These are phyloP conservation scores for Camelina hispida DNA, from an alignment of 345 rosid genomes.

Conservation along the genomic window DNA sequence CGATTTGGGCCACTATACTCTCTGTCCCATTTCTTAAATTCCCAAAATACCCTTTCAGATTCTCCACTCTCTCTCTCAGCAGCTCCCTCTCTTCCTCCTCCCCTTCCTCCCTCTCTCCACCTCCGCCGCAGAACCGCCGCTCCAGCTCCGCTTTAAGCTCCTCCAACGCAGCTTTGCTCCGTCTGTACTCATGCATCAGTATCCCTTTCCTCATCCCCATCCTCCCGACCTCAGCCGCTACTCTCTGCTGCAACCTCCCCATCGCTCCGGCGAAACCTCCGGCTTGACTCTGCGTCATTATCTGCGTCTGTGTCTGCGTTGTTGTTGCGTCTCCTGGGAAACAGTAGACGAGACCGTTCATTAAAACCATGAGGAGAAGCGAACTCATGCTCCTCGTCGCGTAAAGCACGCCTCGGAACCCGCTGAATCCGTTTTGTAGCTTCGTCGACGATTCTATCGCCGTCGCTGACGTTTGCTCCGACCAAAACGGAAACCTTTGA, in stretches of 20 bases:
- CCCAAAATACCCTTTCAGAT: constrained; percentile 64
- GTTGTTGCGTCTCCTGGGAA: constrained; percentile 47
- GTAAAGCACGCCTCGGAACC: constrained; percentile 79
- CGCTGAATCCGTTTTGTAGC: constrained; percentile 64
- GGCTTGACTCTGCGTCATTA: constrained; percentile 31
- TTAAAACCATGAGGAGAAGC: constrained; percentile 60
- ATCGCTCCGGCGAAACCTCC: constrained; percentile 59
- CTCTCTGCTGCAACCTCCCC: constrained; percentile 65
- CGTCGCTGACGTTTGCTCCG: constrained; percentile 54
- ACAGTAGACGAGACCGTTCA: constrained; percentile 66
- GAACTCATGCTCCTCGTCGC: constrained; percentile 77
- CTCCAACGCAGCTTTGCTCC: constrained; percentile 65
- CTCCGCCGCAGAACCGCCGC: constrained; percentile 41
- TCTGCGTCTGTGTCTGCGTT: constrained; percentile 32
- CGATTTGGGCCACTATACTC: constrained; percentile 67
- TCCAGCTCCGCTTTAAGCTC: constrained; percentile 67
- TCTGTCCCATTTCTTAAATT: constrained; percentile 72
- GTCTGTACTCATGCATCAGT: constrained; percentile 62
- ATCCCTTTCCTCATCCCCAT: constrained; percentile 56
- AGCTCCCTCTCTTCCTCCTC: constrained; percentile 47
- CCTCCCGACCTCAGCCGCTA: constrained; percentile 57
- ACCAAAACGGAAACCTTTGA: constrained; percentile 69
- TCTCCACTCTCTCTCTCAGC: constrained; percentile 57
- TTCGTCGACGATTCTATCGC: constrained; percentile 45
- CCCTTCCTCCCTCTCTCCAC: constrained; percentile 32